These are phyloP conservation scores for Lentinula aciculospora DNA, from an alignment of 768 basidiomycete species.

Conservation along the genomic window DNA sequence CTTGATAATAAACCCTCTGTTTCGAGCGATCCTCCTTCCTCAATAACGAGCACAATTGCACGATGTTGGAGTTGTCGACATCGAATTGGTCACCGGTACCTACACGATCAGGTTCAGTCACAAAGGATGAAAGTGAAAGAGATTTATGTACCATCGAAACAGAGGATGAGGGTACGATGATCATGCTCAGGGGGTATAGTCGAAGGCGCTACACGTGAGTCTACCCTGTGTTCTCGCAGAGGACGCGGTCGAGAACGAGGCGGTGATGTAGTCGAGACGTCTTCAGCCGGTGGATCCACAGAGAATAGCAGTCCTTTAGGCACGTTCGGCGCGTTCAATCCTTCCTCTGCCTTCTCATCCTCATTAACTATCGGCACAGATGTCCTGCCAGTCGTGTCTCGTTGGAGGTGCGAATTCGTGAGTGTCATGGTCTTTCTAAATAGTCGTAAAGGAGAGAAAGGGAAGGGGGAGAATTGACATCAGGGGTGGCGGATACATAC, in stretches of 20 bases:
- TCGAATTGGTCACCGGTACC: constrained; percentile 49
- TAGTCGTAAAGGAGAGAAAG: neutral
- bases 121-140: neutral
- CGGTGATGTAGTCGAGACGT: neutral
- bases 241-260: neutral
- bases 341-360: neutral
- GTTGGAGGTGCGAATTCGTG: neutral
- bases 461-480: neutral
- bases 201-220: neutral
- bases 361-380: neutral
- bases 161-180: constrained; percentile 41
- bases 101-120: neutral
- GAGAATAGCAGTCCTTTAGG: neutral
- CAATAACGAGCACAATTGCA: constrained; percentile 41
- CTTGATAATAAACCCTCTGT: constrained; percentile 60
- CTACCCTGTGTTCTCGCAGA: neutral
- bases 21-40: constrained; percentile 46
- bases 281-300: neutral
- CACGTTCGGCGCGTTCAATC: neutral
- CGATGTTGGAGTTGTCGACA: constrained; percentile 50
- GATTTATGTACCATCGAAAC: constrained; percentile 42
- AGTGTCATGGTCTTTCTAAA: neutral
- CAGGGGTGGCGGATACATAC: too few species aligned
- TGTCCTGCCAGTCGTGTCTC: neutral
- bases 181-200: neutral